A percentile compares a stretch with the other conserved stretches of the same genome.
Evolutionary conservation across 2,329 filamentous ascomycete species (phyloP).

Genomic region (Thelonectria olida): DNA sequence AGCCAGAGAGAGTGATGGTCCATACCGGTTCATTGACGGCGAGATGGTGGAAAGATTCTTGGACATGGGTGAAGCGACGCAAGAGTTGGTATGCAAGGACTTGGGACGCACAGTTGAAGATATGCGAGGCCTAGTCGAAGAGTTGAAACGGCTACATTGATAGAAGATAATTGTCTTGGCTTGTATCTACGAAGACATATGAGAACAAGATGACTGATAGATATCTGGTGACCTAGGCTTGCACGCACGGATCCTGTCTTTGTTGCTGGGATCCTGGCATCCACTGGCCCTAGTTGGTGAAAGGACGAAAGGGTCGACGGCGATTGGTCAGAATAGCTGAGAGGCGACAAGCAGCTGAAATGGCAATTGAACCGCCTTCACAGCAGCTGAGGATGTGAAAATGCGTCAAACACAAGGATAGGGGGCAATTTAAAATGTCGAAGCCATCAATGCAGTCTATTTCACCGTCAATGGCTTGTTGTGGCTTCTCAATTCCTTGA

Average conservation of each 20-base stretch:
- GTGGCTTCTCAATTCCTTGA: neutral
- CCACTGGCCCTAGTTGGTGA: conserved; percentile 18
- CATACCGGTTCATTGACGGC: conserved; percentile 89
- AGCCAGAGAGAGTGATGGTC: conserved; percentile 77
- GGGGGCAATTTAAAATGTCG: neutral
- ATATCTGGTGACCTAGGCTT: too few species aligned
- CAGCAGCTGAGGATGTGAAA: neutral
- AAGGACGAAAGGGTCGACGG: conserved; percentile 37
- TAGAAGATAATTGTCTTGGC: neutral
- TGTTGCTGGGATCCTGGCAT: conserved; percentile 5
- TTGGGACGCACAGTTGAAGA: conserved; percentile 69
- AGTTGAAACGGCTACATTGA: conserved; percentile 70
- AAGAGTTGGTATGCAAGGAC: conserved; percentile 62
- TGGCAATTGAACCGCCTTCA: conserved; percentile 23
- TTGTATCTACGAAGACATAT: neutral
- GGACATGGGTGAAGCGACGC: conserved; percentile 69
- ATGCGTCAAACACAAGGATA: too few species aligned
- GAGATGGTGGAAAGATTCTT: conserved; percentile 90
- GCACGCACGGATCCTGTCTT: conserved; percentile 7
- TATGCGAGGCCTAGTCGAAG: conserved; percentile 70
- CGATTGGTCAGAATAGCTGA: conserved; percentile 33
- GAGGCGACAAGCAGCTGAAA: neutral
- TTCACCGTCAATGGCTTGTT: conserved; percentile 3
- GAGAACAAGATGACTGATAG: too few species aligned
- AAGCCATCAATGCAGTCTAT: neutral